Base-by-base conservation (phyloP, 1,284 basidiomycete genomes). In the Polyporus tsugae region DNA sequence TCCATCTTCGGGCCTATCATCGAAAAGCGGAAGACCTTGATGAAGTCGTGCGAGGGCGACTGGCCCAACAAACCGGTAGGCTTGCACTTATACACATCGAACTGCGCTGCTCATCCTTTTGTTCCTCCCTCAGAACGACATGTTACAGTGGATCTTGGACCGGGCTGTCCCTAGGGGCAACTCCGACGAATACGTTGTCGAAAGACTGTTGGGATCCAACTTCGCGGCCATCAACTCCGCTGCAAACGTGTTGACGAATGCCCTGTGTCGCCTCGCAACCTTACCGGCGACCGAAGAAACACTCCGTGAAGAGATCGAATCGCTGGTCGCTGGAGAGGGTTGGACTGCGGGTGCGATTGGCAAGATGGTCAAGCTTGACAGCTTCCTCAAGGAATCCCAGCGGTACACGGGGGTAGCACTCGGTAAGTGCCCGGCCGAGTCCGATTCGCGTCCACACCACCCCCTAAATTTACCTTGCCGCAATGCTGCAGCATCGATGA, bases 311-410 rank as follows among this genome's bases (percentile, higher is more conserved):
- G 86, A 88, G 72, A 77, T 85, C 0, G 82, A 83, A 22, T 36
- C 65, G 1, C 75, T 82, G 2, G 66, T 83, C 6, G 64, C 71
- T 0, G 75, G 76, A 41, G 81, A 85, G 44, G 66, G 65, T 5
- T 86, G 85, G 83, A 82, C 82, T 1, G 86, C 85, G 71, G 73
- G 73, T 0, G 77, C 82, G 0, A 75, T 88, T 66, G 74, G 70
- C 6, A 84, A 83, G 62, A 81, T 88, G 81, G 75, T 77, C 65
- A 85, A 84, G 65, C 70, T 88, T 29, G 86, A 88, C 72, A 87
- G 86, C 71, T 86, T 88, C 74, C 69, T 89, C 55, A 82, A 83
- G 60, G 86, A 88, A 72, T 81, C 82, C 0, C 80, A 82, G 66
- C 78, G 86, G 10, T 70, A 80, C 44, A 80, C 80, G 57, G 81